Base-by-base conservation (phyloP, 257 asterid species). In the Solanum tarapatanum region DNA sequence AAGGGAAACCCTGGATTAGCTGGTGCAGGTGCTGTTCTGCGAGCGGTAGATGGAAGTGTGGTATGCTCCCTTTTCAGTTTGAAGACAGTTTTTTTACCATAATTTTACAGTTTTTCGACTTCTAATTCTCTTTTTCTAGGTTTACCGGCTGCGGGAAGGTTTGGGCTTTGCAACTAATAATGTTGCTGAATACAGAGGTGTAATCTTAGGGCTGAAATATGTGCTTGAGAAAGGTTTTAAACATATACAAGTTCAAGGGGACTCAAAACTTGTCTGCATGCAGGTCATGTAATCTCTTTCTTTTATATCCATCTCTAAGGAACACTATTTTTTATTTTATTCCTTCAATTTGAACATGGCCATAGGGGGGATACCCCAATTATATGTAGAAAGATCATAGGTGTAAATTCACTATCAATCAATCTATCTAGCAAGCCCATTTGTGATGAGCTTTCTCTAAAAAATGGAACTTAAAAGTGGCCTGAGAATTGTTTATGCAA, bases 211-310 rank as follows among this genome's bases (percentile, higher is more conserved):
- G 88, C 88, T 96, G 90, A 95, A 89, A 89, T 97, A 89, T 91
- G 99, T 97, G 84, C 93, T 95, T 80, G 90, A 91, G 86, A 96
- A 93, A 87, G 99, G 99, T 83, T 96, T 92, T 89, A 95, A 94
- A 87, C 97, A 95, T 88, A 92, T 96, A 86, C 94, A 94, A 33
- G 94, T 95, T 83, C 96, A 91, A 87, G 99, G 99, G 86, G 99
- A 97, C 91, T 97, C 99, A 79, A 95, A 97, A 91, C 99, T 96
- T 88, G 99, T 97, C 66, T 97, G 99, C 95, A 96, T 97, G 99
- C 99, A 97, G 99, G 99, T 97, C 87, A 89, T 37, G 8, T 30
- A 83, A 36, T 43, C 28, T 88, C 73, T 51, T 70, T 82, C 64
- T 77, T 58, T 60, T 19, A 89, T 55, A 74, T 4, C 16, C 55